Percentiles rank a stretch among this genome's conserved stretches.
Conservation (phyloP, 1,139 yeast species). For the Lodderomyces oxycetoniae region DNA sequence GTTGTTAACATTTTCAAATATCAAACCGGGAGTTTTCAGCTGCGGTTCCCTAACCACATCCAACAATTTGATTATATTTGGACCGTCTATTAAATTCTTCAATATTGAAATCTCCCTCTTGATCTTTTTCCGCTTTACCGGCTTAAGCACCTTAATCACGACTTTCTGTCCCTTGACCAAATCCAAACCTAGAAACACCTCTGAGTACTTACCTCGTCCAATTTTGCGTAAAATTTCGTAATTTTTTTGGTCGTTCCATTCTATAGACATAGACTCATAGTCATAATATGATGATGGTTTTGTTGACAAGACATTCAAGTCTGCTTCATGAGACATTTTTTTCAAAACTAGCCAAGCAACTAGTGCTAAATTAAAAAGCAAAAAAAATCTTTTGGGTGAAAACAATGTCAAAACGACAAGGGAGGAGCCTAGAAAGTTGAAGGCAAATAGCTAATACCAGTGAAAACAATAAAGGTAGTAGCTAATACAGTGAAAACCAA, state of each 20-base stretch:
- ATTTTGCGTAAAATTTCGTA: slow-evolving; percentile 44
- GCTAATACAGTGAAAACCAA: too few species aligned
- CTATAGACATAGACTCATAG: slow-evolving; percentile 41
- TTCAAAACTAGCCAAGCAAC: neutral
- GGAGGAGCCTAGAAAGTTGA: too few species aligned
- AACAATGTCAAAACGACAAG: too few species aligned
- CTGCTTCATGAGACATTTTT: slow-evolving; percentile 1
- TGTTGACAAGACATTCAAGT: slow-evolving; percentile 30
- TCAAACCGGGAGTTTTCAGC: slow-evolving; percentile 87
- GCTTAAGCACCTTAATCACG: slow-evolving; percentile 93
- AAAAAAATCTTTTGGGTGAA: slow-evolving; percentile 1
- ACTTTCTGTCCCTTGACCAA: slow-evolving; percentile 38
- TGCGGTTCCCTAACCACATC: slow-evolving; percentile 90
- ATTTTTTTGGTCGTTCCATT: slow-evolving; percentile 46
- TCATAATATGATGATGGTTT: slow-evolving; percentile 48
- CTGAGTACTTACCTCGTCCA: slow-evolving; percentile 48
- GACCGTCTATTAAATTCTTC: slow-evolving; percentile 83
- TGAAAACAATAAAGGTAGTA: too few species aligned
- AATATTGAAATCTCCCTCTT: slow-evolving; percentile 91
- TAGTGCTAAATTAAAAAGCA: neutral
- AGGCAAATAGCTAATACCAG: too few species aligned
- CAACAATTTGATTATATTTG: slow-evolving; percentile 72
- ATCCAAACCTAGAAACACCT: slow-evolving; percentile 41
- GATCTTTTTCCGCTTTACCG: slow-evolving; percentile 94
- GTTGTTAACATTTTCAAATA: slow-evolving; percentile 88